Base-by-base conservation (phyloP, 352 stramenopile genomes). In the Pythium pyrilobum region DNA sequence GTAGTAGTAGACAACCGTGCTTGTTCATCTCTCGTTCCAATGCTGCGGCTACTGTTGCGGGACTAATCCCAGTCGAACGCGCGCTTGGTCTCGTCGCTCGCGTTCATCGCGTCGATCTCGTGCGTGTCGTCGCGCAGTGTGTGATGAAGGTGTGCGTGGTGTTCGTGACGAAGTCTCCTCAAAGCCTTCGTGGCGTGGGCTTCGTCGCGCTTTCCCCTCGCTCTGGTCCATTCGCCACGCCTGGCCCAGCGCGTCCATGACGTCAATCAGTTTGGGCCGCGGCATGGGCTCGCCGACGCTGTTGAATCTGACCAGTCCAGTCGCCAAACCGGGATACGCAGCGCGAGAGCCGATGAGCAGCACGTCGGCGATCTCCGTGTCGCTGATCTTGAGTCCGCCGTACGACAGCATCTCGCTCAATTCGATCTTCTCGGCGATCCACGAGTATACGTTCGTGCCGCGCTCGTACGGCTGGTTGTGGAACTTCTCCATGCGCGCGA, bases 391-490 rank as follows among this genome's bases (percentile, higher is more conserved):
- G 33, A 59, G 41, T 2, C 52, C 52, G 18, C 52, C 52, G 33
- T 59, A 59, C 32, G 52, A 41, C 11, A 59, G 52, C 52, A 59
- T 59, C 28, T 59, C 52, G 36, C 52, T 34, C 23, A 59, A 20
- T 18, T 59, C 52, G 24, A 59, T 59, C 34, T 59, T 48, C 52
- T 59, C 52, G 33, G 52, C 52, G 27, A 59, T 59, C 52, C 52
- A 59, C 52, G 28, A 29, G 43, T 59, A 59, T 11, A 59, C 42
- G 42, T 59, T 59, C 52, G 48, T 59, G 34, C 41, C 52, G 20
- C 52, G 42, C 52, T 59, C 52, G 31, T 51, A 59, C 32, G 29
- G 52, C 36, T 42, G 39, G 42, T 33, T 53, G 52, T 59, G 52
- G 43, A 59, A 59, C 34, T 41, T 49, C 3, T 53, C 52, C 16